phyloP scores from a whole-genome alignment of 805 yeast species.

The Starmerella bombicola region DNA sequence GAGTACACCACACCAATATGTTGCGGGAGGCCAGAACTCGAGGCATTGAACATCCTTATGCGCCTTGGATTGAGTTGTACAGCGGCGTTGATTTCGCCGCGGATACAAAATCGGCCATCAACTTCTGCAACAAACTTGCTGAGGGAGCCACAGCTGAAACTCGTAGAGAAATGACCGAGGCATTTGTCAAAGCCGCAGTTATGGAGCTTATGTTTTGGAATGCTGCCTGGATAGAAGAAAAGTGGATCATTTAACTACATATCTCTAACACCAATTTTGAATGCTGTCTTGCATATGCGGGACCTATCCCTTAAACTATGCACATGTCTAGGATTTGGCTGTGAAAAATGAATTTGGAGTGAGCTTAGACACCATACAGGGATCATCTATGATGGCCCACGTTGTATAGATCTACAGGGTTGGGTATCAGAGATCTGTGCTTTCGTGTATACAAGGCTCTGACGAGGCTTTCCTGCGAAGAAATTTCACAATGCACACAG shows the following conservation, averaged over 20 bases:
- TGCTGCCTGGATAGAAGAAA: slow-evolving; percentile 16
- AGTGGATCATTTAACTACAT: slow-evolving; percentile 9
- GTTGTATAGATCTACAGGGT: too few species aligned
- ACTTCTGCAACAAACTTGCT: slow-evolving; percentile 13
- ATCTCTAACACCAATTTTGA: too few species aligned
- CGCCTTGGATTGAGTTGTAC: slow-evolving; percentile 53
- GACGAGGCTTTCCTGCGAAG: too few species aligned
- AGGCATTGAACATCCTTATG: slow-evolving; percentile 21
- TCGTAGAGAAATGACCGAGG: slow-evolving; percentile 17
- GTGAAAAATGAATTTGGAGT: too few species aligned
- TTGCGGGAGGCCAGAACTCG: slow-evolving; percentile 40
- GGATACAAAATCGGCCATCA: slow-evolving; percentile 34
- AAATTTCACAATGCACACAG: slow-evolving; percentile 7
- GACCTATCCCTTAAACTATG: too few species aligned
- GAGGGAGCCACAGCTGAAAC: slow-evolving; percentile 10
- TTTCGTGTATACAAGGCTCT: too few species aligned
- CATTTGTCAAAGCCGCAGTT: slow-evolving; percentile 10
- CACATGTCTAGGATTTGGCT: too few species aligned
- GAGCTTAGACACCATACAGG: too few species aligned
- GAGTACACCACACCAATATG: slow-evolving; percentile 43
- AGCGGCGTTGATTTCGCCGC: slow-evolving; percentile 43
- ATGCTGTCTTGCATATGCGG: too few species aligned
- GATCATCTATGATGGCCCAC: too few species aligned
- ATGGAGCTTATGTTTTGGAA: slow-evolving; percentile 21
- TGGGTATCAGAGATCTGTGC: too few species aligned